phyloP scores from a whole-genome alignment of 1,284 basidiomycete species.

The Ustilago sp. region DNA sequence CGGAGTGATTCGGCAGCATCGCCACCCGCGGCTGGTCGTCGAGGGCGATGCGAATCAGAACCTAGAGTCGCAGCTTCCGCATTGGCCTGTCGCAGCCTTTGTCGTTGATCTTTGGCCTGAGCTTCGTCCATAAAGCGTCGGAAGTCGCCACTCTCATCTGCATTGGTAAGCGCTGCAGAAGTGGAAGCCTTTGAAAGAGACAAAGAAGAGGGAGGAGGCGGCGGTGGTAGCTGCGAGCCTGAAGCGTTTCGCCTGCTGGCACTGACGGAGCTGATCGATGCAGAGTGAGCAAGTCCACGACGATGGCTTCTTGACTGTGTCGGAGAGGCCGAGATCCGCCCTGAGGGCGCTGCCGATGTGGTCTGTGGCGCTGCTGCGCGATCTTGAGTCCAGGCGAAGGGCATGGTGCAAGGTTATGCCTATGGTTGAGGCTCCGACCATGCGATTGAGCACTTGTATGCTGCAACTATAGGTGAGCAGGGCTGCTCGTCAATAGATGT shows the following conservation, averaged over 20 bases:
- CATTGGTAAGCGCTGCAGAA: constrained; percentile 26
- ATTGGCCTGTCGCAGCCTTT: constrained; percentile 6
- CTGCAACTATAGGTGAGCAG: neutral
- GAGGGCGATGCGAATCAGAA: neutral
- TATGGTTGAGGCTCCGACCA: neutral
- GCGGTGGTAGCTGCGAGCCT: constrained; percentile 4
- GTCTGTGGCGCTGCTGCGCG: constrained; percentile 14
- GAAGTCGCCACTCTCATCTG: constrained; percentile 43
- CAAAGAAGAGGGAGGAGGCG: constrained; percentile 18
- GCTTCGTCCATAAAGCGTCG: constrained; percentile 32
- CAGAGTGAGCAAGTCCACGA: constrained; percentile 22
- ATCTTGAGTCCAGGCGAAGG: constrained; percentile 28
- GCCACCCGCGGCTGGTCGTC: neutral
- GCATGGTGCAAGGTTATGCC: constrained; percentile 16
- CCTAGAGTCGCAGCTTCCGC: neutral
- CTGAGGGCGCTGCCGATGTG: constrained; percentile 30
- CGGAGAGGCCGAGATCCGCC: constrained; percentile 34
- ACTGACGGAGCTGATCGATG: constrained; percentile 32
- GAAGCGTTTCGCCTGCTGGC: constrained; percentile 21
- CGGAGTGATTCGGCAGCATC: constrained; percentile 39
- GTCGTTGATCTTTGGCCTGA: constrained; percentile 20
- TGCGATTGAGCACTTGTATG: neutral
- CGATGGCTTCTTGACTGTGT: constrained; percentile 23
- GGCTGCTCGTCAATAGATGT: neutral
- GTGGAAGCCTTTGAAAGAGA: constrained; percentile 31